These are phyloP conservation scores for Paecilomyces sp. DNA, from an alignment of 2,329 filamentous ascomycete genomes.

Conservation along the genomic window DNA sequence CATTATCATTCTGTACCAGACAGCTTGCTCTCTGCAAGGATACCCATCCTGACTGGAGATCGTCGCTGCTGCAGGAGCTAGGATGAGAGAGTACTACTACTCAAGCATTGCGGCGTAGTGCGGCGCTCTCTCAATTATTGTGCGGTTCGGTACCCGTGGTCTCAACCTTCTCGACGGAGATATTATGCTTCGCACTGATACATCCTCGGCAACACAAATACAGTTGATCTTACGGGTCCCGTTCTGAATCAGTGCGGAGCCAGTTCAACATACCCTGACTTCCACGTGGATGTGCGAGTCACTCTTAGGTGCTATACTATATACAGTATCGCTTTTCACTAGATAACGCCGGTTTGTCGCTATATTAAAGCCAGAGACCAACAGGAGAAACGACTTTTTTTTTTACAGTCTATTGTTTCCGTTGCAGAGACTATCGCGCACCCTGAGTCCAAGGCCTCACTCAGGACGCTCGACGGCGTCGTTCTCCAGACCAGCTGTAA, in stretches of 20 bases:
- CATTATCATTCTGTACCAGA: not conserved
- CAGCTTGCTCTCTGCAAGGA: not conserved
- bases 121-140: not conserved
- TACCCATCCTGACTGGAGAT: not conserved
- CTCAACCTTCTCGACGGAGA: not conserved
- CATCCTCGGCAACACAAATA: not conserved
- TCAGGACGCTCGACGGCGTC: slow-evolving; percentile 1
- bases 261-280: not conserved
- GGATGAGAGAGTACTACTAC: not conserved
- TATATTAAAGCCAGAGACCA: not conserved
- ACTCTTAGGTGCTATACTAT: not conserved
- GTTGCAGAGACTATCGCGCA: not conserved
- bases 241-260: not conserved
- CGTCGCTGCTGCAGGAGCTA: not conserved
- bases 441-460: not conserved
- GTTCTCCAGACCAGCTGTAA: slow-evolving; percentile 32
- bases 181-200: not conserved
- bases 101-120: not conserved
- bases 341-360: not conserved
- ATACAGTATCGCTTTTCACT: not conserved
- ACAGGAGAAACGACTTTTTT: not conserved
- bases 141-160: not conserved
- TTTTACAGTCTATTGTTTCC: not conserved
- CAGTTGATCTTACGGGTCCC: not conserved
- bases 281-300: not conserved